A percentile compares a stretch with the other conserved stretches of the same genome.
Conservation (phyloP, 805 yeast genomes). For the Candida yuanshanica region DNA sequence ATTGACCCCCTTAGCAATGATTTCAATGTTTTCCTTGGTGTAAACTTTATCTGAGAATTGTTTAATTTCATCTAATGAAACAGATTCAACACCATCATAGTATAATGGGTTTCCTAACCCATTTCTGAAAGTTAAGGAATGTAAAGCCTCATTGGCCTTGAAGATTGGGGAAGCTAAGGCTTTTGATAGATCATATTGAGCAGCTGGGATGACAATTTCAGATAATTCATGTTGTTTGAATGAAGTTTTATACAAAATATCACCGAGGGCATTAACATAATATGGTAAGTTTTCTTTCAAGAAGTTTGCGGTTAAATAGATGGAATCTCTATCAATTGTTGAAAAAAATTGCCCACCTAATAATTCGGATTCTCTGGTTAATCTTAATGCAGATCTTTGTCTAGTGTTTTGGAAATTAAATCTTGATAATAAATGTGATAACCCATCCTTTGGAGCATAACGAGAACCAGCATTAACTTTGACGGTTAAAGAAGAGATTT, state of each 20-base stretch:
- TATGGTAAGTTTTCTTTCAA: constrained; percentile 86
- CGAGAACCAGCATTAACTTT: constrained; percentile 87
- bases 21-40: constrained; percentile 63
- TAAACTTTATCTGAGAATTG: constrained; percentile 62
- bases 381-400: constrained; percentile 81
- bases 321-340: constrained; percentile 73
- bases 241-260: constrained; percentile 60
- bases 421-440: constrained; percentile 79
- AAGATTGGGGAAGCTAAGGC: constrained; percentile 47
- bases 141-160: constrained; percentile 72
- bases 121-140: constrained; percentile 73
- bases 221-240: constrained; percentile 79
- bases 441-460: constrained; percentile 63
- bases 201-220: constrained; percentile 80
- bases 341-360: constrained; percentile 79
- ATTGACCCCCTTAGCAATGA: constrained; percentile 69
- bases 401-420: constrained; percentile 80
- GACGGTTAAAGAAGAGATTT: constrained; percentile 71
- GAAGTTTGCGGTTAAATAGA: constrained; percentile 76
- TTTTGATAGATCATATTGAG: constrained; percentile 53
- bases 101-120: constrained; percentile 84
- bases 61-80: constrained; percentile 59
- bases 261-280: constrained; percentile 80
- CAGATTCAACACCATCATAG: constrained; percentile 58
- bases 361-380: constrained; percentile 91